These are phyloP conservation scores for Cryptococcus sp. DNA, from an alignment of 1,284 basidiomycete species.

Conservation along the genomic window DNA sequence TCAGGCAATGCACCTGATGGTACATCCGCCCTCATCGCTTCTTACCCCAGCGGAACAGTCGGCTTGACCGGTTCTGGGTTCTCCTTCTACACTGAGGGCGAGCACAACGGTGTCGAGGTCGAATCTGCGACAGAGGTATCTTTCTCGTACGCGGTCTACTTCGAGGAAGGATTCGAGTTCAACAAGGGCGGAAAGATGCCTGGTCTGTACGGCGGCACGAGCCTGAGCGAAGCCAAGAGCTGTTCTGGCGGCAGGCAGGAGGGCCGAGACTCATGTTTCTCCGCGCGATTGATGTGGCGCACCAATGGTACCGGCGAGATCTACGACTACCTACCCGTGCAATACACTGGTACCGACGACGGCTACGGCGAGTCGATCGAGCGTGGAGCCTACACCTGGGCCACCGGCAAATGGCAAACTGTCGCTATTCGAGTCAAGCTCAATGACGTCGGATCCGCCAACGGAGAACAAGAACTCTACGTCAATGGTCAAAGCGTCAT, in stretches of 20 bases:
- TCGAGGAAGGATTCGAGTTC: conserved; percentile 50
- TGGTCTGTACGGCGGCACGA: conserved; percentile 49
- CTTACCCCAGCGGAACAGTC: conserved; percentile 41
- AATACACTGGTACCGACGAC: conserved; percentile 38
- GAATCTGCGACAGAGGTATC: conserved; percentile 41
- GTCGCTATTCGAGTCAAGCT: conserved; percentile 66
- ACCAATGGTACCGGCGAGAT: conserved; percentile 45
- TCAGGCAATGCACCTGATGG: conserved; percentile 44
- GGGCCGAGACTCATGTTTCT: conserved; percentile 50
- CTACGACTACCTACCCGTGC: conserved; percentile 48
- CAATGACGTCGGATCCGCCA: conserved; percentile 60
- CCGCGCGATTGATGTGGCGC: conserved; percentile 54
- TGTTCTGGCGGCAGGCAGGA: conserved; percentile 54
- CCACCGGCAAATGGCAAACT: conserved; percentile 64
- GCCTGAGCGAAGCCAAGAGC: conserved; percentile 34
- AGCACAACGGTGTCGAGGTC: conserved; percentile 33
- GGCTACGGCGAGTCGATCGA: conserved; percentile 59
- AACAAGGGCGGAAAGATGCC: conserved; percentile 55
- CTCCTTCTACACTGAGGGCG: conserved; percentile 44
- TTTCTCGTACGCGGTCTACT: conserved; percentile 51
- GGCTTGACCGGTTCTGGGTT: conserved; percentile 36
- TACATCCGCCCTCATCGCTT: conserved; percentile 33
- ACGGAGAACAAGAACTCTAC: conserved; percentile 60
- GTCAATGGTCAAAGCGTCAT: conserved; percentile 64
- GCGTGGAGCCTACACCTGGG: conserved; percentile 70